Percentiles rank a stretch among this genome's conserved stretches.
Evolutionary conservation across 345 rosid species (phyloP).

Genomic region (Trapa incisa): DNA sequence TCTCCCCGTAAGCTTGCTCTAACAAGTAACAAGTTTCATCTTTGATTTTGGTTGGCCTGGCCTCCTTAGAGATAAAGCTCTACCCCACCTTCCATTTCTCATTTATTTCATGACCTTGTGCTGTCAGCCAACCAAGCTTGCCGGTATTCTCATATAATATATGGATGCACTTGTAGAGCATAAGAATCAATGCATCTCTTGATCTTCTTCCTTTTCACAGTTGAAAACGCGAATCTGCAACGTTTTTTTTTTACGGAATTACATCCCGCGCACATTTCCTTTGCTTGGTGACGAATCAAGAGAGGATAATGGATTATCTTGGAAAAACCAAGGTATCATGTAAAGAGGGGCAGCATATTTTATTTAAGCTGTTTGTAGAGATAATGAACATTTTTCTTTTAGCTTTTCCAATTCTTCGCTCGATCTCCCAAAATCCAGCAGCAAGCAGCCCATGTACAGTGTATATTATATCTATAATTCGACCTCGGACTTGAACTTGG

Average conservation of each 20-base stretch:
- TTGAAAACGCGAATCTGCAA: neutral
- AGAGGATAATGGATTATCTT: neutral
- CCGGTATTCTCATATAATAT: no score
- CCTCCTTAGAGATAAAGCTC: no score
- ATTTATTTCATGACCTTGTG: neutral
- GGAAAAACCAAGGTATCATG: neutral
- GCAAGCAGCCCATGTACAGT: neutral
- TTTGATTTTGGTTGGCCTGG: no score
- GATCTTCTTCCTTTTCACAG: neutral
- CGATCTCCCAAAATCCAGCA: neutral
- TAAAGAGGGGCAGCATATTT: neutral
- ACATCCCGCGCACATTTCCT: neutral
- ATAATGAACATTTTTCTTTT: neutral
- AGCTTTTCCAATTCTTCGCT: neutral
- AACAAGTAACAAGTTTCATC: no score
- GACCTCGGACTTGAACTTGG: conserved; percentile 33
- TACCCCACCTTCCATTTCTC: neutral
- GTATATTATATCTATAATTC: conserved; percentile 8
- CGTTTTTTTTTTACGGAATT: neutral
- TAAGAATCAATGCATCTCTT: neutral
- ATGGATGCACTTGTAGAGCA: neutral
- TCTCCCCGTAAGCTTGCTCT: no score
- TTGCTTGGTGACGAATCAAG: neutral
- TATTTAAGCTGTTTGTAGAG: neutral
- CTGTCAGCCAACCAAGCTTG: no score